Conservation (phyloP, 345 rosid species). For the Conringia planisiliqua region DNA sequence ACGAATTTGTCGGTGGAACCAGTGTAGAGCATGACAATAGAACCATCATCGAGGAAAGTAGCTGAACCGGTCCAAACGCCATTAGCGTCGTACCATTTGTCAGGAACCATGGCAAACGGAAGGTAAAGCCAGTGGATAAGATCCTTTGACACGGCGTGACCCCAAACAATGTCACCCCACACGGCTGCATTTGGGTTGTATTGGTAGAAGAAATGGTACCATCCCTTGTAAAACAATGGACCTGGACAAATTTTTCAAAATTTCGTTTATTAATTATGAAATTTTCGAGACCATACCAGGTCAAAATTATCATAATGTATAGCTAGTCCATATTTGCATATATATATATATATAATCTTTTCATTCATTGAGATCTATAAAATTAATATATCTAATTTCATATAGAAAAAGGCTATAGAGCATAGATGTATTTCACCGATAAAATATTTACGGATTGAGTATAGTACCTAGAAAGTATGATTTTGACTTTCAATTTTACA, state of each 20-base stretch:
- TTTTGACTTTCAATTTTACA: too few relatives aligned
- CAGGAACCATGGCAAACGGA: slow-evolving; percentile 82
- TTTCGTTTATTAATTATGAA: not conserved
- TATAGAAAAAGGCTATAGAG: too few relatives aligned
- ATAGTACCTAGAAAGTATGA: too few relatives aligned
- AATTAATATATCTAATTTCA: not conserved
- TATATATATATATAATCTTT: not conserved
- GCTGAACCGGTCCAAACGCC: slow-evolving; percentile 98
- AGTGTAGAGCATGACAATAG: slow-evolving; percentile 77
- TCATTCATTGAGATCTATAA: not conserved
- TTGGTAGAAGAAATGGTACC: slow-evolving; percentile 95
- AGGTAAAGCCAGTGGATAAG: slow-evolving; percentile 85
- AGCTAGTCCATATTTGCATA: not conserved
- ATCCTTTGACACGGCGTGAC: slow-evolving; percentile 84
- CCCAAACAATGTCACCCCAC: slow-evolving; percentile 97
- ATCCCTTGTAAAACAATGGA: slow-evolving; percentile 86
- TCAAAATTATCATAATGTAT: not conserved
- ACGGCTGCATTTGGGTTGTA: slow-evolving; percentile 82
- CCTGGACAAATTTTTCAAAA: slow-evolving; percentile 38
- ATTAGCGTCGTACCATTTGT: slow-evolving; percentile 70
- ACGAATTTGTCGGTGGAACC: slow-evolving; percentile 67
- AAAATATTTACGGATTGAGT: too few relatives aligned
- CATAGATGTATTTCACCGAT: too few relatives aligned
- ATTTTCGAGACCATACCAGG: not conserved
- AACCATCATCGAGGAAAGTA: slow-evolving; percentile 76